These are phyloP conservation scores for Mycena albidolilacea DNA, from an alignment of 768 basidiomycete genomes.

Conservation along the genomic window DNA sequence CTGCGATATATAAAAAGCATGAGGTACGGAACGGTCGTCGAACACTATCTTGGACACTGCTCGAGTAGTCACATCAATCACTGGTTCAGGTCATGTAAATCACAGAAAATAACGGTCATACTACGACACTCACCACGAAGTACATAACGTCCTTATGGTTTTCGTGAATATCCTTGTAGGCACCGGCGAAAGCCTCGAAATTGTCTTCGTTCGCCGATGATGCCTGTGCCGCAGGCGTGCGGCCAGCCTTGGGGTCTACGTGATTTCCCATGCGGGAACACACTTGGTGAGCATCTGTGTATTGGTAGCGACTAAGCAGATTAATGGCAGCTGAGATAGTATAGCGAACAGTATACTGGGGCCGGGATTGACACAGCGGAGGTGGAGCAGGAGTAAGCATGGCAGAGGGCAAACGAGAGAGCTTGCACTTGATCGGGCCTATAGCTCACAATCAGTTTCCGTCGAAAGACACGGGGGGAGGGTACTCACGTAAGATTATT, in stretches of 20 bases:
- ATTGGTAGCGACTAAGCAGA: background rate
- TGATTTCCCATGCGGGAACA: constrained; percentile 74
- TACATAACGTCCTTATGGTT: constrained; percentile 12
- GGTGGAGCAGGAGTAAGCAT: constrained; percentile 84
- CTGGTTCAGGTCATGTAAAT: too few species aligned
- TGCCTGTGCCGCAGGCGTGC: background rate
- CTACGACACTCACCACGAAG: constrained; percentile 1
- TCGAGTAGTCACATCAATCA: too few species aligned
- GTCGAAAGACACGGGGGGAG: too few species aligned
- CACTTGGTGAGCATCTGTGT: constrained; percentile 81
- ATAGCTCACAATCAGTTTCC: constrained; percentile 22
- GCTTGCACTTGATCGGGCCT: constrained; percentile 79
- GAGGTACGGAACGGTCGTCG: background rate
- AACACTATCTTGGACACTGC: background rate
- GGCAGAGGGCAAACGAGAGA: constrained; percentile 80
- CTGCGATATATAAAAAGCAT: too few species aligned
- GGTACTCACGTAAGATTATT: constrained; percentile 70
- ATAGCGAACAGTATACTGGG: constrained; percentile 80
- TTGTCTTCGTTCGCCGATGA: background rate
- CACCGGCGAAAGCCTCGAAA: background rate
- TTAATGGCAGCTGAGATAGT: background rate
- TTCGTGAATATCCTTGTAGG: background rate
- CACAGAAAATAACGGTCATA: background rate
- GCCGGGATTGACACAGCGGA: constrained; percentile 90
- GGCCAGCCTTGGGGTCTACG: constrained; percentile 60